Evolutionary conservation across 164 flowering plant genomes (phyloP), one percentile per base, ranked within the genome.

Genomic region (Nymphaea colorata): DNA sequence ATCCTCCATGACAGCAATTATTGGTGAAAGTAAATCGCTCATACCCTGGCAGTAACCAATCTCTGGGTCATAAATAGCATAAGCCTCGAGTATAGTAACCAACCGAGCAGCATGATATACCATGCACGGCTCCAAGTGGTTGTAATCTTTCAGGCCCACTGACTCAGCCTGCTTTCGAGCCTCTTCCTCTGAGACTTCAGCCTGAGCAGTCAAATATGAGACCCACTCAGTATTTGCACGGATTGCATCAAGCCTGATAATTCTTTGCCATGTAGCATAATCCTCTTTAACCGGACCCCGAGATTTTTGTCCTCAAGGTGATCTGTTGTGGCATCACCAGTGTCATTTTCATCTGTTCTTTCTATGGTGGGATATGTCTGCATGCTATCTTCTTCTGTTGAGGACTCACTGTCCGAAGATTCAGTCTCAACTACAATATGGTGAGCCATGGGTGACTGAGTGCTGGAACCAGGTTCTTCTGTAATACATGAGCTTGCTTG

Each of bases 21-120:
- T 87, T 53, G 98, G 97, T 15, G 97, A 91, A 25, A 91, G 96
- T n/a, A 94, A 75, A 79, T 94, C 98, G 64, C 96, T 90, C 98
- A 94, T 94, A 7, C 98, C 98, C 69, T 94, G 98, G 71, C 98
- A 94, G 70, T 94, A 94, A 5, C 98, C 98, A 72, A 88, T 89
- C 79, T 94, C 98, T 2, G 87, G 77, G 74, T 94, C 98, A 70
- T 88, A 84, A 1, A 94, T 77, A 4, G 97, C 96, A 69, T 94
- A 94, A 3, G 98, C 98, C 78, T 94, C 98, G n/a, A 94, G 95
- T 69, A 94, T 84, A 59, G 98, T 90, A 67, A 90, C 98, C 18
- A 91, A 66, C 43, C 98, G 85, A n/a, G 98, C 90, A 59, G 98
- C 96, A 77, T 92, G 97, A 74, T 80, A 90, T 65, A 86, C 83